Evolutionary conservation across 495 filamentous ascomycete species (phyloP), one percentile per base, ranked within the genome.

Genomic region (Podospora comata): DNA sequence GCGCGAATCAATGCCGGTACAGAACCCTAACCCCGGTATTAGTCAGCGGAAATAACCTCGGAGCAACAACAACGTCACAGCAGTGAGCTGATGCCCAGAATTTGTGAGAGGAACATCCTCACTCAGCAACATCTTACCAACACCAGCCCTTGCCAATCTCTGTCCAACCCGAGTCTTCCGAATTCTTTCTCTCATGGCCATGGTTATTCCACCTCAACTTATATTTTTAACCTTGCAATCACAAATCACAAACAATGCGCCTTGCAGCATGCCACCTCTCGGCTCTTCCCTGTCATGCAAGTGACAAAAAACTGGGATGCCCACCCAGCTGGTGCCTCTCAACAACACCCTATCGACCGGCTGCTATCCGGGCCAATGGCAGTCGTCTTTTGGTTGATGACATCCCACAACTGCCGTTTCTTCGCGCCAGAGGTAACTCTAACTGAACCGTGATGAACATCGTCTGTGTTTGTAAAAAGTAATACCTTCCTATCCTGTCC

Each of bases 341-440:
- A 58, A 58, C 55, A 58, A 58, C n/a, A 58, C 39, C 39, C 9
- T 48, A 48, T 11, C 7, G 2, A 16, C 39, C 39, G 39, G 39
- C 39, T 48, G 39, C 39, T 11, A 48, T 9, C 39, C 39, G 39
- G 39, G 9, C 39, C 39, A 48, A 48, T 48, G 39, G 15, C 13
- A 48, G 39, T 1, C 39, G 13, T 48, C 39, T 48, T 11, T 13
- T 48, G 7, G 39, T 5, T 48, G 39, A 48, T 48, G 15, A 48
- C 39, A 48, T 13, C 39, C 15, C 39, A 48, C 39, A 13, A 48
- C 39, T 48, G 39, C 39, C 39, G 13, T 48, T 0, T 58, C 55
- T 58, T 58, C 55, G 55, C 55, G 55, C 55, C 55, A 58, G 55
- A 58, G 55, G 55, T 26, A 26, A 58, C 55, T 58, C 39, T 48